A percentile compares a stretch with the other conserved stretches of the same genome.
phyloP scores from a whole-genome alignment of 2,329 filamentous ascomycete species.

The Sclerotinia sclerotiorum region DNA sequence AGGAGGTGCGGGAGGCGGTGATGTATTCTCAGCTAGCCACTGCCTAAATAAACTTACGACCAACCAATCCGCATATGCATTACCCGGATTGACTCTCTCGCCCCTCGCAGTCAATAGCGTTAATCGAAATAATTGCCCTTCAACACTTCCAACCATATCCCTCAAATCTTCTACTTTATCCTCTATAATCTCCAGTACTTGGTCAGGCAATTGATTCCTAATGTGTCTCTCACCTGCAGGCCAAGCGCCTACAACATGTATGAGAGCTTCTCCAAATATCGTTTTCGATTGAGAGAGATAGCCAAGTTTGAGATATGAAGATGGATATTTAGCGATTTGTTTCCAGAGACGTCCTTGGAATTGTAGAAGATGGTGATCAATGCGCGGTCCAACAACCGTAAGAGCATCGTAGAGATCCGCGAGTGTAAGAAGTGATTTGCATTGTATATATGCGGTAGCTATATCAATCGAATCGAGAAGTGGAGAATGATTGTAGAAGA shows the following conservation, averaged over 20 bases:
- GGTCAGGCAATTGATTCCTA: conserved; percentile 66
- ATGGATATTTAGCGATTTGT: conserved; percentile 94
- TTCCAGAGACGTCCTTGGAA: conserved; percentile 92
- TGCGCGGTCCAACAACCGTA: conserved; percentile 79
- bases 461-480: conserved; percentile 83
- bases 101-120: conserved; percentile 72
- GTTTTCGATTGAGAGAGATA: conserved; percentile 81
- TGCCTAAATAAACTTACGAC: conserved; percentile 84
- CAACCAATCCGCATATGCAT: conserved; percentile 85
- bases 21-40: conserved; percentile 89
- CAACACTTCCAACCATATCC: conserved; percentile 75
- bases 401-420: conserved; percentile 96
- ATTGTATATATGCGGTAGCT: conserved; percentile 88
- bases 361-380: conserved; percentile 90
- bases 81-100: conserved; percentile 77
- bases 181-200: conserved; percentile 85
- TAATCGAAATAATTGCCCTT: conserved; percentile 78
- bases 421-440: conserved; percentile 81
- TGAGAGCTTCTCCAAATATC: conserved; percentile 82
- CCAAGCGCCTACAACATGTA: conserved; percentile 95
- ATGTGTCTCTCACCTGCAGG: conserved; percentile 76
- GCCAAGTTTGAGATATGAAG: conserved; percentile 85
- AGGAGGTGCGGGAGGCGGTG: conserved; percentile 56
- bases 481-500: conserved; percentile 93
- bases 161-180: conserved; percentile 93